phyloP scores from a whole-genome alignment of 164 flowering plant genomes.

The Houttuynia cordata region DNA sequence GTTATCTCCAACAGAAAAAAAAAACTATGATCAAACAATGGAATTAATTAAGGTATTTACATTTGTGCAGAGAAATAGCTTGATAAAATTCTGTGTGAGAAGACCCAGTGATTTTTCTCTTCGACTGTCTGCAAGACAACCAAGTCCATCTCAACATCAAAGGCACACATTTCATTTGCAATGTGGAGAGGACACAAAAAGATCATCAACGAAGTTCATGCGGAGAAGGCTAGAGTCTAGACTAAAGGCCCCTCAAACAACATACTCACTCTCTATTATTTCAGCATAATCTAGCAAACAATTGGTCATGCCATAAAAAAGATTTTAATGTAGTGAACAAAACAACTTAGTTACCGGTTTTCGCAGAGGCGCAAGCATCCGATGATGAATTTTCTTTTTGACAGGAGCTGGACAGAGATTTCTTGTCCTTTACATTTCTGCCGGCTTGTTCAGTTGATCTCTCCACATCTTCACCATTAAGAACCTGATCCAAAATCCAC shows the following conservation, averaged over 20 bases:
- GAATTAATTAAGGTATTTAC: conserved; percentile 21
- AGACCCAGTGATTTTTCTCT: conserved; percentile 87
- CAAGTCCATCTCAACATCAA: no score
- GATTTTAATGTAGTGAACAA: no score
- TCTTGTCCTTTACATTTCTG: background rate
- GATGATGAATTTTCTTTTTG: background rate
- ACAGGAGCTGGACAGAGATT: background rate
- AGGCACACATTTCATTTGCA: no score
- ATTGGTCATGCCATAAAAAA: no score
- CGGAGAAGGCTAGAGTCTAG: no score
- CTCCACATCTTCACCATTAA: background rate
- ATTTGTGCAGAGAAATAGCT: conserved; percentile 72
- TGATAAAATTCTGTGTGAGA: conserved; percentile 86
- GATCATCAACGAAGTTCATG: no score
- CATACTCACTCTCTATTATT: no score
- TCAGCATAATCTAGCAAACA: no score
- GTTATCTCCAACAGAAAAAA: background rate
- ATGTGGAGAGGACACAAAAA: no score
- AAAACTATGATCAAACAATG: background rate
- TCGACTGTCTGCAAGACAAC: conserved; percentile 41
- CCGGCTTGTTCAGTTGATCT: background rate
- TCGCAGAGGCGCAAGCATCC: background rate
- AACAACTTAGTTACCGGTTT: background rate
- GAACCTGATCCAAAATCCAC: background rate
- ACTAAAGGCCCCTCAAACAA: no score